A percentile compares a stretch with the other conserved stretches of the same genome.
Evolutionary conservation across 306 rosid species (phyloP).

Genomic region (Oemleria cerasiformis): DNA sequence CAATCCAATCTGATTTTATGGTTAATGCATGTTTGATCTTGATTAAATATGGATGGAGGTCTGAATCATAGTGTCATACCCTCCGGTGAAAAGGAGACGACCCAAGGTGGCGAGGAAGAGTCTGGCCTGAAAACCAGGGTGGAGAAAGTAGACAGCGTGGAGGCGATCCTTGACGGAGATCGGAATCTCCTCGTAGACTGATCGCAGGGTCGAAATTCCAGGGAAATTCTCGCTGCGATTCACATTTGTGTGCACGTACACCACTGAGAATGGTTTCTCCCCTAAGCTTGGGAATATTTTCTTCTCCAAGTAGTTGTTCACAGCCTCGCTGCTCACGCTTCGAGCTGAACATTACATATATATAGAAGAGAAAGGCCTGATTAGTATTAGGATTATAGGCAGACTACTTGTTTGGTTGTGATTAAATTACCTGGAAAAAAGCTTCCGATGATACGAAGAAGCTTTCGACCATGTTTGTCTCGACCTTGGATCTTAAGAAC

Average conservation of each 20-base stretch:
- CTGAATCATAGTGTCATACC: slow-evolving; percentile 18
- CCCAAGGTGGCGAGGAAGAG: slow-evolving; percentile 44
- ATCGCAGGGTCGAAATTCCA: slow-evolving; percentile 31
- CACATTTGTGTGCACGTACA: slow-evolving; percentile 36
- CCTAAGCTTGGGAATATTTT: slow-evolving; percentile 22
- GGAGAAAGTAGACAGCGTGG: slow-evolving; percentile 34
- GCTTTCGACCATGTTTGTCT: slow-evolving; percentile 28
- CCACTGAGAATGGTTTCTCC: slow-evolving; percentile 32
- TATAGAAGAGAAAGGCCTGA: not conserved
- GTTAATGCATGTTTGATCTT: not conserved
- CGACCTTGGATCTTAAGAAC: slow-evolving; percentile 39
- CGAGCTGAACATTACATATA: slow-evolving; percentile 16
- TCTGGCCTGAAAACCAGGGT: slow-evolving; percentile 33
- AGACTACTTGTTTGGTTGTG: not conserved
- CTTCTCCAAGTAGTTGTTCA: slow-evolving; percentile 31
- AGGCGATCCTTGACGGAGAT: slow-evolving; percentile 16
- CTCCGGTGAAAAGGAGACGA: slow-evolving; percentile 29
- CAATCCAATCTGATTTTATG: not conserved
- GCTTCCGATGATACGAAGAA: slow-evolving; percentile 39
- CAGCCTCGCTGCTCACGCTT: slow-evolving; percentile 27
- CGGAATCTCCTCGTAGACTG: slow-evolving; percentile 33
- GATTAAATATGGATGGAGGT: not conserved
- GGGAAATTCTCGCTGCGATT: slow-evolving; percentile 29
- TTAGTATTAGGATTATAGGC: no score
- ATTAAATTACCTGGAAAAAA: slow-evolving; percentile 27